Base-by-base conservation (phyloP, 768 basidiomycete genomes). In the Saitozyma sp. region DNA sequence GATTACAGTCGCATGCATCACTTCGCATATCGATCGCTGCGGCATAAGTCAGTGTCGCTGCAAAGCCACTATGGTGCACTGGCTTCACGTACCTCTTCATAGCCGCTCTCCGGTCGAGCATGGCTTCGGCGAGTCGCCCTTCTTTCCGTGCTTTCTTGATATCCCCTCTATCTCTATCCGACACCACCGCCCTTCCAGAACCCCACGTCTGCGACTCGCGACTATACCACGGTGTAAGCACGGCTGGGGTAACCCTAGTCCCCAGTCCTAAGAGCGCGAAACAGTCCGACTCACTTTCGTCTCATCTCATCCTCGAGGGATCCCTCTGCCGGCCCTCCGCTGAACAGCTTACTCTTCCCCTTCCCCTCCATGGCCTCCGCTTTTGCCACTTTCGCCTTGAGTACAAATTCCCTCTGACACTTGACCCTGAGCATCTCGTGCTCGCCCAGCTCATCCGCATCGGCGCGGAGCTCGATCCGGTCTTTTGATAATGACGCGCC, bases 321-420 rank as follows among this genome's bases (percentile, higher is more conserved):
- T 9, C 77, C 77, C 29, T 50, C 64, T n/a, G 56, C 54, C 11
- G 68, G 61, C 10, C 70, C 75, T 20, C 65, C 68, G 29, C 62
- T 60, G 50, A 69, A 66, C 41, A 65, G 61, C 54, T 66, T 63
- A 6, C 43, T 11, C 50, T 65, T 64, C 61, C 61, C 61, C 63
- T 58, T 57, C 14, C 63, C 64, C n/a, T 56, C 61, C 40, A 50
- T 59, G 10, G 55, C 59, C 41, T 71, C 69, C 11, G 54, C 56
- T 50, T 50, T 59, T 9, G 54, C 63, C 39, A 75, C 38, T 50
- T 66, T 64, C 8, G 75, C 78, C 58, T 77, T 77, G 49, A 67
- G 57, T 29, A 79, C 78, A 62, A 71, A 76, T 50, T 79, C 78
- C 41, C 76, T 65, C 65, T 79, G 78, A 67, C 78, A 79, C 50